Evolutionary conservation across 345 rosid species (phyloP).

Genomic region (Salix viminalis): DNA sequence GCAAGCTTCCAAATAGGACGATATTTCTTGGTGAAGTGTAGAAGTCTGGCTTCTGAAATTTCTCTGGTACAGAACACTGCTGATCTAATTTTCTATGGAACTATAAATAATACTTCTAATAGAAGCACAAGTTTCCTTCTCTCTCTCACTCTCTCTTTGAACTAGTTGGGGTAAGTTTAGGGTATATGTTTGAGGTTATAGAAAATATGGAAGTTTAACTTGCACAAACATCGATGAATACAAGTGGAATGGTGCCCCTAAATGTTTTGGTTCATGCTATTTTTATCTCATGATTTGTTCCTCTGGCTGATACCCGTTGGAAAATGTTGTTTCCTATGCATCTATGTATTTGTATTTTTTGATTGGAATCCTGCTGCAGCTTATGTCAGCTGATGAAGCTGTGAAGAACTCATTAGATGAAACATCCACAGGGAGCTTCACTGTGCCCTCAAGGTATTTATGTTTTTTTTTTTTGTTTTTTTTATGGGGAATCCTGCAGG

Average conservation of each 20-base stretch:
- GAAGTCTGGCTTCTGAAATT: neutral
- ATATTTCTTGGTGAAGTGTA: slow-evolving; percentile 1
- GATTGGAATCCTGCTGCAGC: slow-evolving; percentile 29
- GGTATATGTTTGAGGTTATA: neutral
- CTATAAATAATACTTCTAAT: neutral
- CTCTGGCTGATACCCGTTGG: neutral
- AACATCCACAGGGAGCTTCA: slow-evolving; percentile 50
- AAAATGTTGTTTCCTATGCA: neutral
- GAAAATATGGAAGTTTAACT: neutral
- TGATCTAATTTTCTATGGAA: neutral
- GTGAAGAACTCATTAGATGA: slow-evolving; percentile 63
- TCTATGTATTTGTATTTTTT: neutral
- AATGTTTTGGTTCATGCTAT: neutral
- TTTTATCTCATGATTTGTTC: neutral
- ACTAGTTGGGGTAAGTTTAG: neutral
- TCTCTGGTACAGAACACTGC: neutral
- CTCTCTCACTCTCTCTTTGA: neutral
- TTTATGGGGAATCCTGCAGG: slow-evolving; percentile 28
- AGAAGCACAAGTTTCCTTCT: neutral
- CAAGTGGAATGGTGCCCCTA: neutral
- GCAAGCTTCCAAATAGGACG: too few relatives aligned
- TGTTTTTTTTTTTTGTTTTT: neutral
- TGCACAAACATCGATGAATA: neutral
- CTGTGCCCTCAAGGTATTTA: slow-evolving; percentile 38
- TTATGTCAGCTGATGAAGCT: slow-evolving; percentile 49